phyloP scores from a whole-genome alignment of 805 yeast genomes.

The Metahyphopichia silvanorum region DNA sequence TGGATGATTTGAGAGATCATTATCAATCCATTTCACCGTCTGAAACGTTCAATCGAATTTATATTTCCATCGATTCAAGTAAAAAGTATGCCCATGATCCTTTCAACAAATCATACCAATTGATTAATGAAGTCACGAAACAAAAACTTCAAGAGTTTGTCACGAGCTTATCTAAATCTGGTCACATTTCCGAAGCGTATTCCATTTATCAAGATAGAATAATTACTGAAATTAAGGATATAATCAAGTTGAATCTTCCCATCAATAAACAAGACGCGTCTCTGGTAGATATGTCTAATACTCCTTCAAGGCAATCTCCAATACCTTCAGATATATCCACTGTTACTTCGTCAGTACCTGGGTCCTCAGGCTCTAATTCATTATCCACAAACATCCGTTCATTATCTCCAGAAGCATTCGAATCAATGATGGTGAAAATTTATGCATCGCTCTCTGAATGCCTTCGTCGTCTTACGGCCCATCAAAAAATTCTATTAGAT shows the following conservation, averaged over 20 bases:
- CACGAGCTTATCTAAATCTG: conserved; percentile 57
- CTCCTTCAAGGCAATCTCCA: conserved; percentile 27
- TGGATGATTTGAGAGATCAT: conserved; percentile 61
- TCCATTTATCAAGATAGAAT: conserved; percentile 63
- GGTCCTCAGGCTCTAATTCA: conserved; percentile 4
- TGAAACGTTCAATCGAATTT: conserved; percentile 53
- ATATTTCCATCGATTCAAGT: conserved; percentile 22
- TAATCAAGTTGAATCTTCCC: conserved; percentile 68
- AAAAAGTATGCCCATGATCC: conserved; percentile 13
- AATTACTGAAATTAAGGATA: conserved; percentile 66
- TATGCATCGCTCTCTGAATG: conserved; percentile 69
- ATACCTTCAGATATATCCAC: conserved; percentile 18
- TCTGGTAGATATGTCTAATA: conserved; percentile 20
- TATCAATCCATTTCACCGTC: conserved; percentile 45
- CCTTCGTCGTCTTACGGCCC: conserved; percentile 67
- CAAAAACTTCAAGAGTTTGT: conserved; percentile 45
- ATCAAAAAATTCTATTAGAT: conserved; percentile 77
- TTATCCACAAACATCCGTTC: conserved; percentile 50
- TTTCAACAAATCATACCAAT: conserved; percentile 34
- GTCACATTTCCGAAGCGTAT: conserved; percentile 60
- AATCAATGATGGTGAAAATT: conserved; percentile 58
- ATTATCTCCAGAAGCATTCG: conserved; percentile 73
- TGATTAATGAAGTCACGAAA: conserved; percentile 39
- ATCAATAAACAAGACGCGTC: conserved; percentile 16
- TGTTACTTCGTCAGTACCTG: background rate